Conservation (phyloP, 495 filamentous ascomycete genomes). For the Trichoderma gamsii region DNA sequence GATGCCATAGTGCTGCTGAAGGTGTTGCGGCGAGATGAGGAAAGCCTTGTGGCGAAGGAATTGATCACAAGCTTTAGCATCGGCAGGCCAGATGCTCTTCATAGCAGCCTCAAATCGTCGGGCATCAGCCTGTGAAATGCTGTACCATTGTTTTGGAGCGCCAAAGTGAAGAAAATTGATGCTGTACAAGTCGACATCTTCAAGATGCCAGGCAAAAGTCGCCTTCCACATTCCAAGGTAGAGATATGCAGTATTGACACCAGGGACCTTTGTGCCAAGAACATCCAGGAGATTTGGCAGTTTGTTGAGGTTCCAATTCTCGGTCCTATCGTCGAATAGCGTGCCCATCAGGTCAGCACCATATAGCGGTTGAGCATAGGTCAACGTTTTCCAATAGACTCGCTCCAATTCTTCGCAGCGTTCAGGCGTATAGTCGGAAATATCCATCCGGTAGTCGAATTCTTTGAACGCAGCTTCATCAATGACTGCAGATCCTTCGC, state of each 20-base stretch:
- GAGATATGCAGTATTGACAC: slow-evolving; percentile 97
- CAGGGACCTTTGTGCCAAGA: slow-evolving; percentile 87
- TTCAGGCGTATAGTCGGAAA: slow-evolving; percentile 81
- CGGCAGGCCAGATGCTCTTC: slow-evolving; percentile 90
- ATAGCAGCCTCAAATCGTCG: slow-evolving; percentile 89
- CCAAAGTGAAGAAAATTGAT: slow-evolving; percentile 99
- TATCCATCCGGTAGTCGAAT: slow-evolving; percentile 82
- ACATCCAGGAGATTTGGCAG: slow-evolving; percentile 91
- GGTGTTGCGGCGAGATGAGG: slow-evolving; percentile 84
- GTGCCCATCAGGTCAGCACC: slow-evolving; percentile 95
- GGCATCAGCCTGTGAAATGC: slow-evolving; percentile 95
- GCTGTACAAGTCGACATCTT: slow-evolving; percentile 97
- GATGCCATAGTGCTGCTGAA: slow-evolving; percentile 84
- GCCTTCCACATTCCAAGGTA: slow-evolving; percentile 99
- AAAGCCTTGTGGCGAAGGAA: slow-evolving; percentile 98
- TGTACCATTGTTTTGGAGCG: slow-evolving; percentile 98
- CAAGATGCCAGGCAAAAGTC: slow-evolving; percentile 97
- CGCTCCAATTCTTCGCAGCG: slow-evolving; percentile 90
- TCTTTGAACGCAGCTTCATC: slow-evolving; percentile 82
- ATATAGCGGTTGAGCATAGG: slow-evolving; percentile 89
- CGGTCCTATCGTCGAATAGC: slow-evolving; percentile 84
- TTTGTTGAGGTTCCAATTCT: slow-evolving; percentile 89
- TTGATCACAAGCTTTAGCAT: slow-evolving; percentile 94
- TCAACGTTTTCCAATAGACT: slow-evolving; percentile 92
- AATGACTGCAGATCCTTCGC: slow-evolving; percentile 63